Conservation (phyloP, 192 early-diverging fungal genomes). For the Linnemannia zychae region DNA sequence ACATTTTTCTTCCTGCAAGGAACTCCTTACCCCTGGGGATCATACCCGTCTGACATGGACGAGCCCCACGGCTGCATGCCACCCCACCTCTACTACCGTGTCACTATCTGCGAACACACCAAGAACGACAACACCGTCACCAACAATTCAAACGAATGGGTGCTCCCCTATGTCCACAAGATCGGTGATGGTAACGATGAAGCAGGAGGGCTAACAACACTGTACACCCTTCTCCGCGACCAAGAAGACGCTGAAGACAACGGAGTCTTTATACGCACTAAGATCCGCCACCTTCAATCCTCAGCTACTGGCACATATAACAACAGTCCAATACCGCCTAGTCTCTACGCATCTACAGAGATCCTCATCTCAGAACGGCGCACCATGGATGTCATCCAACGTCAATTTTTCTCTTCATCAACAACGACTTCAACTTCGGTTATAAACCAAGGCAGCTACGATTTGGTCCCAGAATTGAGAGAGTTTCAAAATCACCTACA, state of each 20-base stretch:
- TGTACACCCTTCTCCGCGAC: slow-evolving; percentile 21
- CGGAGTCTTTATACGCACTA: slow-evolving; percentile 21
- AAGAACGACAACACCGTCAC: too few species aligned
- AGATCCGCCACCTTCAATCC: neutral
- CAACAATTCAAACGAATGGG: neutral
- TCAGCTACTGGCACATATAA: neutral
- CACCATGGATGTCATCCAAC: neutral
- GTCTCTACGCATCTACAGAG: slow-evolving; percentile 38
- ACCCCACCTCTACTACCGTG: slow-evolving; percentile 40
- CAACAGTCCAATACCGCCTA: neutral
- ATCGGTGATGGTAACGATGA: slow-evolving; percentile 36
- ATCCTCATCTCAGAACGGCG: slow-evolving; percentile 30
- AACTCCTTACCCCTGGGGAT: slow-evolving; percentile 24
- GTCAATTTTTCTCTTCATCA: slow-evolving; percentile 2
- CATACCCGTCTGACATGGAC: slow-evolving; percentile 27
- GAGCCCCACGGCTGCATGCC: slow-evolving; percentile 49
- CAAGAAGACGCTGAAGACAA: slow-evolving; percentile 41
- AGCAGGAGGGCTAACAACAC: slow-evolving; percentile 41
- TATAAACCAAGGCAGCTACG: neutral
- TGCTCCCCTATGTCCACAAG: slow-evolving; percentile 29
- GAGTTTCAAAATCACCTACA: neutral
- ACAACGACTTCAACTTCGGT: too few species aligned
- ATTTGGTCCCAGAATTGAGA: neutral
- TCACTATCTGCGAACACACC: neutral
- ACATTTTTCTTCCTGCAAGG: slow-evolving; percentile 18